phyloP scores from a whole-genome alignment of 106 monocot genomes.

The Iris macrosiphon region DNA sequence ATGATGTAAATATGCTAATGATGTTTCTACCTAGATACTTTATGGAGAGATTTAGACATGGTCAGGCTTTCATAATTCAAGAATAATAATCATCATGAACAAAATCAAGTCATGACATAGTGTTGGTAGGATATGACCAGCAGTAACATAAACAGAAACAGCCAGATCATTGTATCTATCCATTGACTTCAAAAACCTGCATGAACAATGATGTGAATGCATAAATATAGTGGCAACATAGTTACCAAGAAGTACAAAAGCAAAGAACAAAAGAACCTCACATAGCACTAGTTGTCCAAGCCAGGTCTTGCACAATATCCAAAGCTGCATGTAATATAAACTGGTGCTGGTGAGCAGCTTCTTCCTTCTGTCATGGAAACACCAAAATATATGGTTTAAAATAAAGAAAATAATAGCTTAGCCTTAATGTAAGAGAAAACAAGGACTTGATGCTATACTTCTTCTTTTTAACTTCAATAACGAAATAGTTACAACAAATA shows the following conservation, averaged over 20 bases:
- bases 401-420: too few relatives aligned
- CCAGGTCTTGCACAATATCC: constrained; percentile 90
- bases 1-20: too few relatives aligned
- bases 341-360: constrained; percentile 78
- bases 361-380: constrained; percentile 69
- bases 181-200: constrained; percentile 88
- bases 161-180: constrained; percentile 94
- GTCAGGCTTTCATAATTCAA: too few relatives aligned
- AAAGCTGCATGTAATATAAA: constrained; percentile 91
- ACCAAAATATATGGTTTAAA: constrained; percentile 1
- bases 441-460: too few relatives aligned
- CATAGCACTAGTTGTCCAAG: constrained; percentile 97
- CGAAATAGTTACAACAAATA: too few relatives aligned
- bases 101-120: too few relatives aligned
- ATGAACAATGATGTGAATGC: background rate
- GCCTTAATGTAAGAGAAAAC: too few relatives aligned
- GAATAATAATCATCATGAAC: too few relatives aligned
- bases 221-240: background rate
- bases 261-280: constrained; percentile 18
- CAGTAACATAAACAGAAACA: constrained; percentile 98
- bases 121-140: constrained; percentile 94
- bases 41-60: too few relatives aligned
- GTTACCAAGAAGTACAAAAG: background rate
- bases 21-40: too few relatives aligned
- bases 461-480: too few relatives aligned